phyloP scores from a whole-genome alignment of 2,329 filamentous ascomycete species.

The Sporothrix mexicana region DNA sequence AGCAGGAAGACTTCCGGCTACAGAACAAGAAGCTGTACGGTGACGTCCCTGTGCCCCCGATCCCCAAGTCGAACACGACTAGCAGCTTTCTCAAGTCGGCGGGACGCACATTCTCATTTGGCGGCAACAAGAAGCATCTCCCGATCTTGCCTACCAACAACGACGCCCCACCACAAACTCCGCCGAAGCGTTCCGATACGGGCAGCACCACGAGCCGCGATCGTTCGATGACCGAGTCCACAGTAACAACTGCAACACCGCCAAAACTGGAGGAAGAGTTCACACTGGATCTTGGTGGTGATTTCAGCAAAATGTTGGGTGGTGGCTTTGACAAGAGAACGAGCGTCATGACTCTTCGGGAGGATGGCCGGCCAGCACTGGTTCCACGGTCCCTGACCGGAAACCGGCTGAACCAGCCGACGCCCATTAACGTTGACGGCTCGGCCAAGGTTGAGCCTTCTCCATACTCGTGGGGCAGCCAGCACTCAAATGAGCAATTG shows the following conservation, averaged over 20 bases:
- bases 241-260: slow-evolving; percentile 59
- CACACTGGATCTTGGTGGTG: slow-evolving; percentile 60
- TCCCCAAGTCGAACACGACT: slow-evolving; percentile 55
- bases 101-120: slow-evolving; percentile 65
- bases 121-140: slow-evolving; percentile 58
- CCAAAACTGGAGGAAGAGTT: slow-evolving; percentile 55
- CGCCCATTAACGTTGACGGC: slow-evolving; percentile 56
- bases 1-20: slow-evolving; percentile 49
- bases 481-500: slow-evolving; percentile 57
- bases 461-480: slow-evolving; percentile 59
- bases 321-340: slow-evolving; percentile 61
- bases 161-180: slow-evolving; percentile 41
- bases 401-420: slow-evolving; percentile 53
- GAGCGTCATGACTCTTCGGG: slow-evolving; percentile 55
- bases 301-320: slow-evolving; percentile 64
- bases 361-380: slow-evolving; percentile 45
- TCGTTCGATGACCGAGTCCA: slow-evolving; percentile 61
- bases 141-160: slow-evolving; percentile 48
- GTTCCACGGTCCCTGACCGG: slow-evolving; percentile 54
- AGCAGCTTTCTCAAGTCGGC: slow-evolving; percentile 61
- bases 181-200: slow-evolving; percentile 43
- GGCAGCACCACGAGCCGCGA: slow-evolving; percentile 47
- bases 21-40: slow-evolving; percentile 48
- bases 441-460: slow-evolving; percentile 53
- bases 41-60: slow-evolving; percentile 50